These are phyloP conservation scores for Rhynchospora breviuscula DNA, from an alignment of 176 grass and related monocot genomes.

Conservation along the genomic window DNA sequence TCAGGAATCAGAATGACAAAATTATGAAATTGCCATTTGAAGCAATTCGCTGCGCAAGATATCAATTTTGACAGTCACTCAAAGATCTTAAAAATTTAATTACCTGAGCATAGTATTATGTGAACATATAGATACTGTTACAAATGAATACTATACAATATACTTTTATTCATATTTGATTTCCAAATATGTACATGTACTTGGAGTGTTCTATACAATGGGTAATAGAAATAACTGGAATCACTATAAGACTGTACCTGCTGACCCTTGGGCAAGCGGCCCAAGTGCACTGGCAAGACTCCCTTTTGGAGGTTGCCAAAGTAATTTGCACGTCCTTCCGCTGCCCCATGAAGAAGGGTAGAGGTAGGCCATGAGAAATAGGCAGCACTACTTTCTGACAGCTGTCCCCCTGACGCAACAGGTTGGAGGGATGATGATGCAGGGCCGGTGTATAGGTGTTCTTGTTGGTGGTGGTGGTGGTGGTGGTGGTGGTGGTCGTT, in stretches of 20 bases:
- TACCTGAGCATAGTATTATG: neutral
- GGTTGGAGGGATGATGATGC: constrained; percentile 74
- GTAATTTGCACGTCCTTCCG: constrained; percentile 94
- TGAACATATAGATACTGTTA: neutral
- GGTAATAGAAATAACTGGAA: neutral
- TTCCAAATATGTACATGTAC: neutral
- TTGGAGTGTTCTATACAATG: neutral
- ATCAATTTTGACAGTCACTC: neutral
- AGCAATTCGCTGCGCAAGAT: neutral
- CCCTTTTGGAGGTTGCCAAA: constrained; percentile 98
- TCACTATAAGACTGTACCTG: constrained; percentile 24
- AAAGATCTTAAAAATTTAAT: neutral
- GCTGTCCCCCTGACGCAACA: constrained; percentile 62
- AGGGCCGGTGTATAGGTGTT: constrained; percentile 23
- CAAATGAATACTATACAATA: neutral
- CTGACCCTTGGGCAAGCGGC: constrained; percentile 61
- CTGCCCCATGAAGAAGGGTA: constrained; percentile 66
- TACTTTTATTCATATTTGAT: neutral
- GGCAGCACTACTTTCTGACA: constrained; percentile 65
- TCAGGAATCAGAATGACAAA: neutral
- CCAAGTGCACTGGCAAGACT: constrained; percentile 58
- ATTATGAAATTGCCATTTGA: constrained; percentile 9
- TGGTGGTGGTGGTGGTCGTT: neutral
- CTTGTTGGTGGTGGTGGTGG: constrained; percentile 17
- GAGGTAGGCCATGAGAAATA: constrained; percentile 98